Base-by-base conservation (phyloP, 2,329 filamentous ascomycete species). In the Didymella arachidicola region DNA sequence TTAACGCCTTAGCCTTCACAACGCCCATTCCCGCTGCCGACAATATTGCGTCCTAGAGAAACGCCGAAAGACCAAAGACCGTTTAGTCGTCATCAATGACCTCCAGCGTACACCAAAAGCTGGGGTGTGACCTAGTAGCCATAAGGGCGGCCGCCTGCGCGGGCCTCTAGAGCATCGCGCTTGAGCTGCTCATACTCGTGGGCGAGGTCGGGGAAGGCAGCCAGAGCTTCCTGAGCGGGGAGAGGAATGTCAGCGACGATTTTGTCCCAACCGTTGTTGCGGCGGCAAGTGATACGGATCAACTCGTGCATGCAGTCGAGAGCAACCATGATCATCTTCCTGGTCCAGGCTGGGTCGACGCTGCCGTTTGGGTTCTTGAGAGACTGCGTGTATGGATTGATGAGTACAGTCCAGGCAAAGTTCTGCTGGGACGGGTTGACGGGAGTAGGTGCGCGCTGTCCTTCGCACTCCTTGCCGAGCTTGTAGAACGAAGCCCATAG, bases 331-430 rank as follows among this genome's bases (percentile, higher is more conserved):
- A 64, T 68, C 36, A 66, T 60, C 18, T 60, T 61, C 16, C 57
- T 50, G 26, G 61, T 53, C 60, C 62, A 71, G 2, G 46, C 52
- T 5, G 50, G 38, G 41, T 72, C 69, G 14, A 66, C 22, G n/a
- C 56, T 49, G 39, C 70, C 70, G 12, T 65, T 63, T 6, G 68
- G 69, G 25, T 65, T 62, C 57, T 66, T 62, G 2, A 66, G 55
- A 11, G 64, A 61, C 53, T 72, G 70, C 1, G 70, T 70, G 56
- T 67, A 65, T 1, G 66, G 62, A 52, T 72, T 71, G 61, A 72
- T 67, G 3, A 72, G 59, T 4, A 66, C 49, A 5, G 68, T 44
- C 70, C 70, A 72, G 4, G 57, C 43, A 49, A 62, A 69, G 47
- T 69, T 69, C 16, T 57, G 48, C 29, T 54, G 46, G 1, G 61